Evolutionary conservation across 208 protist species (phyloP).

Genomic region (Acanthamoeba culbertsoni): DNA sequence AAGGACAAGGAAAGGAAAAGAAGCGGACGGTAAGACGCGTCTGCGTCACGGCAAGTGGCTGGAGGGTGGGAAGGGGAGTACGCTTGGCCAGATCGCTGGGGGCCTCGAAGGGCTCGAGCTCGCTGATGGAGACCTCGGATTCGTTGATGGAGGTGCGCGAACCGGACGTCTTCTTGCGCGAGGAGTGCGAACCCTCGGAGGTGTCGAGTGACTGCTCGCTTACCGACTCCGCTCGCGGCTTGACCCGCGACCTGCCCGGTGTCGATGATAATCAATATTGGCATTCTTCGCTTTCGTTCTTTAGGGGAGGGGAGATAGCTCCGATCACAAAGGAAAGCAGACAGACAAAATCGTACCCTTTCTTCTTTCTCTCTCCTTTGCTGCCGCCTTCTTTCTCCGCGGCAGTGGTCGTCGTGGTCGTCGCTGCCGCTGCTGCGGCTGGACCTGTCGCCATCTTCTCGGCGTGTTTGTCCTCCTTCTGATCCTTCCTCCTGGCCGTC

Average conservation of each 20-base stretch:
- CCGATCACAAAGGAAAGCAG: too few species aligned
- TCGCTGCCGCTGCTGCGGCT: not conserved
- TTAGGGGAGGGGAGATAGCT: too few species aligned
- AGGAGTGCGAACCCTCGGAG: not conserved
- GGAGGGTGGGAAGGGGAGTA: too few species aligned
- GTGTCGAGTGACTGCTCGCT: not conserved
- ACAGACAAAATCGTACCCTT: too few species aligned
- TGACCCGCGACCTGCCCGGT: not conserved
- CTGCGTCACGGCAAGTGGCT: too few species aligned
- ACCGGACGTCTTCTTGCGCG: not conserved
- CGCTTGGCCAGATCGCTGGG: not conserved
- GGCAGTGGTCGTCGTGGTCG: not conserved
- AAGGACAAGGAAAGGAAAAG: not conserved
- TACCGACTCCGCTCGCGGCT: not conserved
- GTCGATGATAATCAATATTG: too few species aligned
- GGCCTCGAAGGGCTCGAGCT: not conserved
- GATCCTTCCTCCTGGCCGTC: not conserved
- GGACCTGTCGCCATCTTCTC: not conserved
- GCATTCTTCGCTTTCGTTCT: too few species aligned
- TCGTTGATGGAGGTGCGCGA: not conserved
- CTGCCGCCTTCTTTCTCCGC: not conserved
- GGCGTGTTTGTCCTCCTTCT: not conserved
- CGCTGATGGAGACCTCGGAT: constrained; percentile 11
- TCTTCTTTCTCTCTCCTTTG: too few species aligned
- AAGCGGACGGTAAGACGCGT: not conserved